These are phyloP conservation scores for Excoecaria cochinchinensis DNA, from an alignment of 345 rosid genomes.

Conservation along the genomic window DNA sequence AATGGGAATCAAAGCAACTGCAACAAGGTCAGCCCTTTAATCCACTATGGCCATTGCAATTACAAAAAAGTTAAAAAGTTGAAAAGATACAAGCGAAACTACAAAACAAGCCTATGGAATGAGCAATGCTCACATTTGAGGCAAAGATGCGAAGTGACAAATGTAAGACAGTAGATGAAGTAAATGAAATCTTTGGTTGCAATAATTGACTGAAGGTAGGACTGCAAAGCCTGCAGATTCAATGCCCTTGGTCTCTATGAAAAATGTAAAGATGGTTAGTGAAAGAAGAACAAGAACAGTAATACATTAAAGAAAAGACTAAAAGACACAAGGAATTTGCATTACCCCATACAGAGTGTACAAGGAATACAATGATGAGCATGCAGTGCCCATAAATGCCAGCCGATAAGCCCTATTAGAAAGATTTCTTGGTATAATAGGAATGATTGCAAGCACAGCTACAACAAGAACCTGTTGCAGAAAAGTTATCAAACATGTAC, in stretches of 20 bases:
- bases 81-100: background rate
- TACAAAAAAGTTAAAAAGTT: background rate
- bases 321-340: background rate
- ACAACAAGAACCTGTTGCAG: constrained; percentile 75
- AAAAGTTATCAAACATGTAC: constrained; percentile 13
- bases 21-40: constrained; percentile 17
- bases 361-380: constrained; percentile 79
- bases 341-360: constrained; percentile 91
- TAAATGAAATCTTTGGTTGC: constrained; percentile 88
- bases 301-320: background rate
- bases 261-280: constrained; percentile 21
- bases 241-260: constrained; percentile 81
- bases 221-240: constrained; percentile 88
- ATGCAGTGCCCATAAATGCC: constrained; percentile 89
- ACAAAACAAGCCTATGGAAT: background rate
- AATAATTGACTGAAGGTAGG: constrained; percentile 74
- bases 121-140: constrained; percentile 68
- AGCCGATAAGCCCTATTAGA: constrained; percentile 84
- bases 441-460: constrained; percentile 84
- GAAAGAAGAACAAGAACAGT: constrained; percentile 18
- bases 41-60: constrained; percentile 5
- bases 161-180: constrained; percentile 84
- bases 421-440: constrained; percentile 67
- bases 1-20: constrained; percentile 94
- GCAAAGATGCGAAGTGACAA: constrained; percentile 83